Evolutionary conservation across 257 asterid genomes (phyloP).

Genomic region (Ophiorrhiza pumila): DNA sequence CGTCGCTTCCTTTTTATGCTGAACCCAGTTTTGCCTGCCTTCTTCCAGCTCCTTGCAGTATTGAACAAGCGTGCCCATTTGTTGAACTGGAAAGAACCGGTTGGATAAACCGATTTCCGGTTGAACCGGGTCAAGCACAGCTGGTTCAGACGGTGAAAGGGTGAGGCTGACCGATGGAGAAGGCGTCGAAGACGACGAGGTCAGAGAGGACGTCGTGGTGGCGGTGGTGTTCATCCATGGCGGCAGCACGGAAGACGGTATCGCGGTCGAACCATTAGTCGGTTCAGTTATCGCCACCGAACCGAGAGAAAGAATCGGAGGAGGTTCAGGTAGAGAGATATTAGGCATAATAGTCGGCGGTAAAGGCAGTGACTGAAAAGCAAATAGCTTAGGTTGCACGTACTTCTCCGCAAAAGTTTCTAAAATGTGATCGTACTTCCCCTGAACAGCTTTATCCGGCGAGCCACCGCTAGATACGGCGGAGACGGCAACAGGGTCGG

Average conservation of each 20-base stretch:
- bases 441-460: conserved; percentile 54
- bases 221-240: conserved; percentile 52
- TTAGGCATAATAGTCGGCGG: conserved; percentile 29
- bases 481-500: conserved; percentile 23
- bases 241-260: conserved; percentile 32
- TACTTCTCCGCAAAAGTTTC: conserved; percentile 81
- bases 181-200: conserved; percentile 44
- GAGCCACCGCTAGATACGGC: conserved; percentile 30
- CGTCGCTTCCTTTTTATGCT: conserved; percentile 69
- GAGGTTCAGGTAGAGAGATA: conserved; percentile 33
- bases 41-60: conserved; percentile 64
- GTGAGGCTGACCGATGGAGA: conserved; percentile 68
- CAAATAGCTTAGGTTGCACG: conserved; percentile 56
- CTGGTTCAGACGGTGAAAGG: conserved; percentile 62
- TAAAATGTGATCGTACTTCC: conserved; percentile 69
- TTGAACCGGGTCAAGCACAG: conserved; percentile 35
- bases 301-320: conserved; percentile 47
- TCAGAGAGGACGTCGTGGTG: conserved; percentile 40
- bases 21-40: conserved; percentile 56
- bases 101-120: conserved; percentile 15
- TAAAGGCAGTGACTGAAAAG: conserved; percentile 30
- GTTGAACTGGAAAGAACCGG: conserved; percentile 41
- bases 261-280: conserved; percentile 12
- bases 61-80: conserved; percentile 45
- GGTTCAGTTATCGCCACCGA: conserved; percentile 26